Conservation (phyloP, 2,329 filamentous ascomycete genomes). For the Trichophyton simii region DNA sequence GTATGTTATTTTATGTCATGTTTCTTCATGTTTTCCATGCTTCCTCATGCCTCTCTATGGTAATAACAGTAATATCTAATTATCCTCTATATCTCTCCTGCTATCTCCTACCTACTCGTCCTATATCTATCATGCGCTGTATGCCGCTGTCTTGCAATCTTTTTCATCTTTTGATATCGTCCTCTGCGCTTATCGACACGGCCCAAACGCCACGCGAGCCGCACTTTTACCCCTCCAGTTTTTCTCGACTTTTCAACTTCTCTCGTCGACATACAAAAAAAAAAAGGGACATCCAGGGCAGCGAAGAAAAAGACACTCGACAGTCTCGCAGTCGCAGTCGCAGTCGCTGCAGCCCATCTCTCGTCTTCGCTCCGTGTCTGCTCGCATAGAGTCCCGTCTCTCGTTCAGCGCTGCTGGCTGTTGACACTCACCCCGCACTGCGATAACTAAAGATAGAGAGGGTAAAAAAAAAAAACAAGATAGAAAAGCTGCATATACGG, state of each 20-base stretch:
- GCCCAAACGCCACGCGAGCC: neutral
- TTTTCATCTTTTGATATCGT: too few species aligned
- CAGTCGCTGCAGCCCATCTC: neutral
- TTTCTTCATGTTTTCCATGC: neutral
- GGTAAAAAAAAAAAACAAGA: neutral
- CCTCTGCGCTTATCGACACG: neutral
- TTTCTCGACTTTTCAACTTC: neutral
- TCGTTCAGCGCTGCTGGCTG: neutral
- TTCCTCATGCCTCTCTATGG: neutral
- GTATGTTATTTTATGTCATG: neutral
- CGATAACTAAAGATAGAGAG: neutral
- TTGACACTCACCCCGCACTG: neutral
- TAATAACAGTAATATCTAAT: slow-evolving; percentile 3
- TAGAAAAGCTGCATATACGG: neutral
- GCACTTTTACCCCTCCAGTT: neutral
- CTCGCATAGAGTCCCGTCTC: neutral
- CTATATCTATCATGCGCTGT: too few species aligned
- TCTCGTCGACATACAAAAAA: too few species aligned
- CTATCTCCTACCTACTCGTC: neutral
- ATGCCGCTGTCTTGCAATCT: too few species aligned
- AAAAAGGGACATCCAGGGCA: neutral
- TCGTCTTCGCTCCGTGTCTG: neutral
- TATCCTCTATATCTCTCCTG: neutral
- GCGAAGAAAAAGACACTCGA: neutral
- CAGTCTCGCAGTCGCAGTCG: neutral